Base-by-base conservation (phyloP, 495 filamentous ascomycete species). In the Beverwykella pulmonaria region DNA sequence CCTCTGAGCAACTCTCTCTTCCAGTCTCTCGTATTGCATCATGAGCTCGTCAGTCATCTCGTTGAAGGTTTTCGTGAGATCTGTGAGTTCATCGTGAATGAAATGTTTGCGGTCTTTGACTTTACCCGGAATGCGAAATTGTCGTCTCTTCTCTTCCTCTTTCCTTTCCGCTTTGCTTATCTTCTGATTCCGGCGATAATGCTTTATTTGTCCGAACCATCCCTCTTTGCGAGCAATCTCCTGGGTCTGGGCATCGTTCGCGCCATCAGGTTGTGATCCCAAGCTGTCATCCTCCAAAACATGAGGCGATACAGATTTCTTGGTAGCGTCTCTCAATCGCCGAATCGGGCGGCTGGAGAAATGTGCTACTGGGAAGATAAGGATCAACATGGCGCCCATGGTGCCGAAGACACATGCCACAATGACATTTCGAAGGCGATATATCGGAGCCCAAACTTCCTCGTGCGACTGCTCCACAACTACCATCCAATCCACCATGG, bases 41-140 rank as follows among this genome's bases (percentile, higher is more conserved):
- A 91, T 81, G 34, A 96, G 79, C 71, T 97, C 92, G 48, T 96
- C 91, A 0, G 90, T 88, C 92, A 97, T 97, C 64, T 91, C 90
- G 71, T 97, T 97, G 75, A 94, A 97, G 0, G 92, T 94, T 49
- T 79, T 76, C 0, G 92, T 96, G 22, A 96, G 80, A 69, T 96
- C 92, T 0, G 92, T 93, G 14, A 97, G 79, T 71, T 97, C 92
- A 73, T 97, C 92, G 10, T 90, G 90, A 34, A 97, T 80, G 25
- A 85, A 77, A 67, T 92, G 88, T 54, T 88, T 90, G 12, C 86
- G 79, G 60, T 91, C 87, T 50, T 86, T 85, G 3, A 97, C 93
- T 75, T 88, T 90, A 8, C 83, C 86, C 0, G 92, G 92, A 44
- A 96, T 95, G 53, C 90, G 90, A 77, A 95, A 96, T 6, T 79